These are phyloP conservation scores for Saturnispora galanensis DNA, from an alignment of 805 yeast species.

Conservation along the genomic window DNA sequence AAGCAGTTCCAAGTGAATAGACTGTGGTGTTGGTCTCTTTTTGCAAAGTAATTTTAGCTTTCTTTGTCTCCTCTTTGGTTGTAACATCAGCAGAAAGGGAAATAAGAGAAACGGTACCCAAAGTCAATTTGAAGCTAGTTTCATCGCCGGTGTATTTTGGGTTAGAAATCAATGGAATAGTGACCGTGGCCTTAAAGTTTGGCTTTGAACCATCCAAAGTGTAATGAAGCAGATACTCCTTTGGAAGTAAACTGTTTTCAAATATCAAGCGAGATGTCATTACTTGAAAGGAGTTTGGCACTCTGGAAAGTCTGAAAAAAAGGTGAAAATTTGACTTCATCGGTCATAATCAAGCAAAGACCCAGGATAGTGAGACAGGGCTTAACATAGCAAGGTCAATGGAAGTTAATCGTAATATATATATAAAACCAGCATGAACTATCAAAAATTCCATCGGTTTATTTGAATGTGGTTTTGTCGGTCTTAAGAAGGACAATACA, in stretches of 20 bases:
- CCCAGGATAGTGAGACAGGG: no score
- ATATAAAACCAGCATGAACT: no score
- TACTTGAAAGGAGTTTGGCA: neutral
- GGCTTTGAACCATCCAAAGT: slow-evolving; percentile 33
- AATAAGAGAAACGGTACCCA: slow-evolving; percentile 35
- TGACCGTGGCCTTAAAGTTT: slow-evolving; percentile 33
- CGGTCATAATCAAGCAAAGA: neutral
- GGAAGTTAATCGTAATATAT: neutral
- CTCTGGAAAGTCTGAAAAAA: neutral
- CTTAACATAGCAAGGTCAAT: neutral
- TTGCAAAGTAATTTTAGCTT: slow-evolving; percentile 23
- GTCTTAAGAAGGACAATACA: no score
- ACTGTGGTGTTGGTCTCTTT: slow-evolving; percentile 31
- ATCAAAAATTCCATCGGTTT: no score
- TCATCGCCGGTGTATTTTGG: slow-evolving; percentile 8
- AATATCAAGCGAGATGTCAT: slow-evolving; percentile 20
- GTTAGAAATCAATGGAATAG: slow-evolving; percentile 26
- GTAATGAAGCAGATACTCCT: slow-evolving; percentile 28
- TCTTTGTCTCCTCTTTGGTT: slow-evolving; percentile 7
- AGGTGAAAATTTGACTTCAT: neutral
- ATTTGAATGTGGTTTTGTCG: no score
- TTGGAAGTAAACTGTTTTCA: slow-evolving; percentile 29
- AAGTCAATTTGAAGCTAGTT: slow-evolving; percentile 20
- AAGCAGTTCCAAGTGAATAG: slow-evolving; percentile 15
- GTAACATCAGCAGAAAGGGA: slow-evolving; percentile 25